Evolutionary conservation across 148 eudicot species (phyloP), one percentile per base, ranked within the genome.

Genomic region (Simmondsia chinensis): DNA sequence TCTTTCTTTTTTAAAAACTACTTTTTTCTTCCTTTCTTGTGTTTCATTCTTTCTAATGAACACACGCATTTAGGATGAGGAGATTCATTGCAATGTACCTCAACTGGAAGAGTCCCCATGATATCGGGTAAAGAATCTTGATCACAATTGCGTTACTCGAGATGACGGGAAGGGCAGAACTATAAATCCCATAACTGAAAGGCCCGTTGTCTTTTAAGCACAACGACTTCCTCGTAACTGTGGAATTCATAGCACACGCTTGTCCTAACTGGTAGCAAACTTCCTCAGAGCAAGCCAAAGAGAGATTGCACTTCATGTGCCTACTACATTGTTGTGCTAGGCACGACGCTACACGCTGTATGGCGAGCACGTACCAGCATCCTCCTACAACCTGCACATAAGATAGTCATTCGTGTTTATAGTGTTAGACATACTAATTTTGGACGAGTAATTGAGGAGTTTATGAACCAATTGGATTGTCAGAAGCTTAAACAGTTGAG

Each of bases 321-420:
- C 50, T 38, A 5, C 48, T 47, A 34, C 97, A 89, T 24, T 76
- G 95, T 30, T 81, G 77, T 37, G 68, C 31, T 13, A 89, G 76
- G 64, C 97, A 89, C 14, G 77, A 61, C 0, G 82, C 95, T 2
- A 84, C 80, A 0, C 93, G 71, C 23, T 89, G 91, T 64, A 89
- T 89, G 1, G 93, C 73, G 26, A 89, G 94, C n/a, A 73, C 75
- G 20, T 89, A 89, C 94, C 97, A 89, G 46, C 95, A 89, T 21
- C 95, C 97, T 11, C 97, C 95, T 0, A 91, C 84, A 38, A 75
- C 87, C 93, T 88, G 52, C 19, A 28, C 6, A n/a, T 10, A 28
- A 42, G 1, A 12, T 38, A 3, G 2, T 29, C 22, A 29, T 19
- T 8, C 5, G 26, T 2, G 14, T 5, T 29, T 8, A n/a, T 1